Base-by-base conservation (phyloP, 805 yeast genomes). In the Candida taoyuanica region DNA sequence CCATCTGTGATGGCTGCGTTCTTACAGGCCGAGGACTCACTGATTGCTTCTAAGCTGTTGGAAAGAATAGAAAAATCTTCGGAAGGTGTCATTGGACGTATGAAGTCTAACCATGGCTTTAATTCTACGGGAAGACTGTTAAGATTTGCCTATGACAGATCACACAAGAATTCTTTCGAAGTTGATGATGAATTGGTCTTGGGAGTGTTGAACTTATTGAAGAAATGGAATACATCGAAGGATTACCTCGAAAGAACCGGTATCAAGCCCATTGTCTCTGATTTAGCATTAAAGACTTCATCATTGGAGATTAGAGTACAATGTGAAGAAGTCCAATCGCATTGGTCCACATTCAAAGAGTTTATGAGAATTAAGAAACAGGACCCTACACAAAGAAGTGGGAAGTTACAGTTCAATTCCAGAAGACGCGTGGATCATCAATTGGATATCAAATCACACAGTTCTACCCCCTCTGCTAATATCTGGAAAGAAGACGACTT, bases 91-190 rank as follows among this genome's bases (percentile, higher is more conserved):
- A 75, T 83, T 38, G 60, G 70, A 12, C 70, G 73, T 23, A 76
- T 89, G 30, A 76, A 86, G 51, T 73, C 80, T 43, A 70, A 87
- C 53, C 98, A 89, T 58, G 98, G 98, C 11, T 85, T 87, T 60
- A 81, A 81, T 53, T 79, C 93, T 15, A 67, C 89, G 36, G 74
- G 84, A 13, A 73, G 78, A 12, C 62, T 85, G 5, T 55, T 88
- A 36, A 68, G 70, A 44, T 65, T 42, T 31, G 41, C 40, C 5
- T 56, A 58, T 36, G 45, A 40, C 9, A 36, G 16, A 3, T 31
- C 40, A 4, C 30, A 29, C 29, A 37, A 38, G 32, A 43, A 34
- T 14, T 17, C 42, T n/a, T 42, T 46, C 19, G 37, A 31, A 4
- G 41, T 43, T 11, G 70, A 71, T 40, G 67, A 63, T 17, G 64